Evolutionary conservation across 768 basidiomycete species (phyloP).

Genomic region (Suillus bovinus): DNA sequence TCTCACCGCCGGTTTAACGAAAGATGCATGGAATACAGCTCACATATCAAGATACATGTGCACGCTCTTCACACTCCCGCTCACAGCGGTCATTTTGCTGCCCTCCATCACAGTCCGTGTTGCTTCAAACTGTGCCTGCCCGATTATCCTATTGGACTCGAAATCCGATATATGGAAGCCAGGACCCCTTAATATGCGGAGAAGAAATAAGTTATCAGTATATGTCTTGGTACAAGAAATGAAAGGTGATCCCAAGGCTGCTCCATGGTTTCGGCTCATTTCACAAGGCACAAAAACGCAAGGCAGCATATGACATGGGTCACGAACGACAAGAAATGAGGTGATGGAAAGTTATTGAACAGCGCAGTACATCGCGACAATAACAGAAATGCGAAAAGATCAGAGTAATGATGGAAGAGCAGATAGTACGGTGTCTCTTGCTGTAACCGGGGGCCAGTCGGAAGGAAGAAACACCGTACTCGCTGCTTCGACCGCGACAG

Average conservation of each 20-base stretch:
- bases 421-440: not conserved
- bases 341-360: not conserved
- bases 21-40: slow-evolving; percentile 20
- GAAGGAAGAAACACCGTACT: too few species aligned
- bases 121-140: slow-evolving; percentile 65
- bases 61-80: slow-evolving; percentile 66
- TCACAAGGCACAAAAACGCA: not conserved
- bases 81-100: slow-evolving; percentile 43
- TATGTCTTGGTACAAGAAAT: not conserved
- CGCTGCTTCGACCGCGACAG: not conserved
- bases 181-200: slow-evolving; percentile 52
- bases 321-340: not conserved
- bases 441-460: too few species aligned
- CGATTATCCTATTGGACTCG: slow-evolving; percentile 74
- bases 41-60: slow-evolving; percentile 74
- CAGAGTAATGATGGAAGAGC: not conserved
- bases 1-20: not conserved
- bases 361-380: not conserved
- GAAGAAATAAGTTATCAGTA: not conserved
- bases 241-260: not conserved
- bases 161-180: slow-evolving; percentile 77
- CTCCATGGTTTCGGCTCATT: not conserved
- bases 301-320: not conserved
- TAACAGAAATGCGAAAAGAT: not conserved
- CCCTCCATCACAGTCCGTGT: slow-evolving; percentile 64